These are phyloP conservation scores for Peribolospora kevripleyi DNA, from an alignment of 768 basidiomycete genomes.

Conservation along the genomic window DNA sequence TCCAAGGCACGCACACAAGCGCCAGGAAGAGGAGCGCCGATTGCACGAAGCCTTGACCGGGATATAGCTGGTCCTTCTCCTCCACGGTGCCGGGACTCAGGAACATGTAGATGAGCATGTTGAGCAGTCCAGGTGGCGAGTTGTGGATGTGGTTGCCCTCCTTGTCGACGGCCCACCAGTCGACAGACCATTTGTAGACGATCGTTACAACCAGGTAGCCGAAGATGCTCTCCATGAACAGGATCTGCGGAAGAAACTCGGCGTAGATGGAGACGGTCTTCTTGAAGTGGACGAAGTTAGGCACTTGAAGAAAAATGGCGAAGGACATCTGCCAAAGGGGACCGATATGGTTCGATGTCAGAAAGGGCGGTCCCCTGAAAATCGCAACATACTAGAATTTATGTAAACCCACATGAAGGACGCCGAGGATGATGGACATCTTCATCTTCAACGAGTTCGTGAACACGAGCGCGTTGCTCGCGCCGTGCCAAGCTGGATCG, in stretches of 20 bases:
- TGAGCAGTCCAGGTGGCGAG: slow-evolving; percentile 59
- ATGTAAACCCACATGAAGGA: slow-evolving; percentile 52
- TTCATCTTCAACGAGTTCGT: slow-evolving; percentile 99
- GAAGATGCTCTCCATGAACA: slow-evolving; percentile 93
- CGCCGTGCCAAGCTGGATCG: slow-evolving; percentile 83
- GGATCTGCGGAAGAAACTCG: slow-evolving; percentile 89
- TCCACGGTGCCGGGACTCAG: slow-evolving; percentile 45
- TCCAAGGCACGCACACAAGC: slow-evolving; percentile 74
- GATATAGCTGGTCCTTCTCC: slow-evolving; percentile 43
- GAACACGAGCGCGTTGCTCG: slow-evolving; percentile 76
- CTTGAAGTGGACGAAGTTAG: slow-evolving; percentile 86
- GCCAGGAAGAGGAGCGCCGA: slow-evolving; percentile 52
- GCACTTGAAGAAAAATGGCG: slow-evolving; percentile 80
- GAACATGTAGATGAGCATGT: slow-evolving; percentile 94
- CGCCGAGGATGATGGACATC: slow-evolving; percentile 88
- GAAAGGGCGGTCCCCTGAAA: background rate
- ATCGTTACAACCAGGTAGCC: slow-evolving; percentile 87
- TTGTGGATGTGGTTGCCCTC: slow-evolving; percentile 13
- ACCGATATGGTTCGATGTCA: background rate
- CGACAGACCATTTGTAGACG: slow-evolving; percentile 86
- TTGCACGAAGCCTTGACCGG: slow-evolving; percentile 69
- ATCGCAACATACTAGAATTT: background rate
- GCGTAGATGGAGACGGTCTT: slow-evolving; percentile 63
- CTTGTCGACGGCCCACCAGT: slow-evolving; percentile 45
- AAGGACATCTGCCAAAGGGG: slow-evolving; percentile 67